These are phyloP conservation scores for Fusarium poae DNA, from an alignment of 2,329 filamentous ascomycete genomes.

Conservation along the genomic window DNA sequence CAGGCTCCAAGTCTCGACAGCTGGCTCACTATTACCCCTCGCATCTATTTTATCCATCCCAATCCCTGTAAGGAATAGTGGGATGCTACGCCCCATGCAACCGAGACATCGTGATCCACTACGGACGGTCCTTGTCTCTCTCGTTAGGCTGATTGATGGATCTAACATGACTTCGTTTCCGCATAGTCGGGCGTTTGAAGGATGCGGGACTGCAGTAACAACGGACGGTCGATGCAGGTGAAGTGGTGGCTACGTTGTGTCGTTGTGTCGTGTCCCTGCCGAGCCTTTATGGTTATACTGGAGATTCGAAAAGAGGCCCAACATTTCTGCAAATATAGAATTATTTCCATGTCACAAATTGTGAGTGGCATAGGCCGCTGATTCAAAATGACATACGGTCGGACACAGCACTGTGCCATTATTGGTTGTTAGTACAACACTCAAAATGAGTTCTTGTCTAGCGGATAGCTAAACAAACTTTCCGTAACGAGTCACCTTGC, in stretches of 20 bases:
- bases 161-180: constrained; percentile 30
- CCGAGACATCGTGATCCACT: constrained; percentile 30
- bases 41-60: neutral
- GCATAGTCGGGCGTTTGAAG: constrained; percentile 29
- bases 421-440: neutral
- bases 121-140: constrained; percentile 20
- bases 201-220: constrained; percentile 22
- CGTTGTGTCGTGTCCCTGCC: constrained; percentile 3
- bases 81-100: constrained; percentile 16
- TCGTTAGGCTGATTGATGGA: constrained; percentile 24
- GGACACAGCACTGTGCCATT: neutral
- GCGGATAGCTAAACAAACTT: constrained; percentile 31
- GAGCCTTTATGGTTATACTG: neutral
- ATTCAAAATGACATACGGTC: constrained; percentile 7
- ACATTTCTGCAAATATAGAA: constrained; percentile 3
- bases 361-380: neutral
- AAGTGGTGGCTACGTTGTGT: constrained; percentile 6
- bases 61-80: constrained; percentile 9
- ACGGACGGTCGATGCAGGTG: constrained; percentile 15
- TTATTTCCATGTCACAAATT: constrained; percentile 1
- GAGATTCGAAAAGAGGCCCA: constrained; percentile 3
- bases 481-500: constrained; percentile 12
- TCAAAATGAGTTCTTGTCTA: constrained; percentile 19
- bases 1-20: constrained; percentile 9
- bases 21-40: constrained; percentile 16